Conservation (phyloP, 179 eudicot species). For the Corrigiola litoralis region DNA sequence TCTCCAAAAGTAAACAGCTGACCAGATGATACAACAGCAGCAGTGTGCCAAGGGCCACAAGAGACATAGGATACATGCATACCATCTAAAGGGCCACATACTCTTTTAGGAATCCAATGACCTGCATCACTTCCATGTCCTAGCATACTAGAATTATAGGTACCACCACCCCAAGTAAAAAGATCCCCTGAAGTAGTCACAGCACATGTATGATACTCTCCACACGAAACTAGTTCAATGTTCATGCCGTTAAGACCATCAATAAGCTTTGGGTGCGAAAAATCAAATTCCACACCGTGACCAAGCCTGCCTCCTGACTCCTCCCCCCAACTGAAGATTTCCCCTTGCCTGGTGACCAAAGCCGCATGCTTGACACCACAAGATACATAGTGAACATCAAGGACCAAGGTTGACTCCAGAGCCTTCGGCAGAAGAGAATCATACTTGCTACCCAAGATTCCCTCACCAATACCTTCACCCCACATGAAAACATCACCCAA, state of each 20-base stretch:
- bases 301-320: constrained; percentile 94
- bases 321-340: constrained; percentile 92
- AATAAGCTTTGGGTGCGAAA: constrained; percentile 68
- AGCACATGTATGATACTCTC: constrained; percentile 88
- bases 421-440: constrained; percentile 71
- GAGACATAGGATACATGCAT: constrained; percentile 52
- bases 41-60: constrained; percentile 98
- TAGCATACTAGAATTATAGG: constrained; percentile 55
- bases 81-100: constrained; percentile 66
- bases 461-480: constrained; percentile 79
- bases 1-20: constrained; percentile 91
- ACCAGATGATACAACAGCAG: constrained; percentile 63
- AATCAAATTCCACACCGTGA: constrained; percentile 76
- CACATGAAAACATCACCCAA: constrained; percentile 81
- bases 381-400: constrained; percentile 71
- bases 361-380: constrained; percentile 82
- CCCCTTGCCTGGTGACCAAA: constrained; percentile 81
- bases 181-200: constrained; percentile 69
- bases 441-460: constrained; percentile 59
- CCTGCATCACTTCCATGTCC: constrained; percentile 75
- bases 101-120: constrained; percentile 78
- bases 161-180: constrained; percentile 89
- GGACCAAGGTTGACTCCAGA: constrained; percentile 66
- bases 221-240: constrained; percentile 71
- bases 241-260: constrained; percentile 51